Evolutionary conservation across 306 rosid genomes (phyloP), one percentile per base, ranked within the genome.

Genomic region (Casuarina equisetifolia): DNA sequence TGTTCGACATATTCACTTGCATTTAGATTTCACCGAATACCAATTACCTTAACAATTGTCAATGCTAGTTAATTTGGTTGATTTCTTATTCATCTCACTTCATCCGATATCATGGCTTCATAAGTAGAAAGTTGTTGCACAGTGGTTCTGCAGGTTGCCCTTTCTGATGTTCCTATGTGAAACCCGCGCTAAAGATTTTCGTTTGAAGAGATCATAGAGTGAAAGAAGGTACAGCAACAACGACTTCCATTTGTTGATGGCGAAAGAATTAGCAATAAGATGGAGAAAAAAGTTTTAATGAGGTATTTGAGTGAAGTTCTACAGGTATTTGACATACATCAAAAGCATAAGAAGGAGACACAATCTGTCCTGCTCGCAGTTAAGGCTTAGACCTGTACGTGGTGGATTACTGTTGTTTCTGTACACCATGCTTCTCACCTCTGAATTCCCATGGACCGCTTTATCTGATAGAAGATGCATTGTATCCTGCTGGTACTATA

Each of bases 141-240:
- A 12, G 55, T 15, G 55, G 55, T 51, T 58, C 64, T 19, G 64
- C 64, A 25, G 35, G 64, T 58, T 25, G 64, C 9, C 64, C 64
- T 19, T 58, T 25, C 39, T 2, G 11, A 58, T 58, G 64, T 58
- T 25, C 39, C 39, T 58, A 25, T 25, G 12, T 2, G 25, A 58
- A 58, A 19, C n/a, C 15, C 12, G 19, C n/a, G 6, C 13, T 51
- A 3, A 51, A 15, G 15, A 3, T 1, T 13, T 51, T 15, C 15
- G 55, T 51, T 15, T 51, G 55, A 51, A 51, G 19, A 51, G 55
- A 51, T 58, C 13, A 58, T 19, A 8, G 15, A 20, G 38, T 39
- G 64, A 58, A 58, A 58, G 38, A 58, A 58, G 64, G 64, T 8
- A 58, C 20, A 58, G 64, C 64, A 58, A 51, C 51, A 48, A 48